Evolutionary conservation across 169 alveolate genomes (phyloP), one percentile per base, ranked within the genome.

Genomic region (Cyclospora cayetanensis): DNA sequence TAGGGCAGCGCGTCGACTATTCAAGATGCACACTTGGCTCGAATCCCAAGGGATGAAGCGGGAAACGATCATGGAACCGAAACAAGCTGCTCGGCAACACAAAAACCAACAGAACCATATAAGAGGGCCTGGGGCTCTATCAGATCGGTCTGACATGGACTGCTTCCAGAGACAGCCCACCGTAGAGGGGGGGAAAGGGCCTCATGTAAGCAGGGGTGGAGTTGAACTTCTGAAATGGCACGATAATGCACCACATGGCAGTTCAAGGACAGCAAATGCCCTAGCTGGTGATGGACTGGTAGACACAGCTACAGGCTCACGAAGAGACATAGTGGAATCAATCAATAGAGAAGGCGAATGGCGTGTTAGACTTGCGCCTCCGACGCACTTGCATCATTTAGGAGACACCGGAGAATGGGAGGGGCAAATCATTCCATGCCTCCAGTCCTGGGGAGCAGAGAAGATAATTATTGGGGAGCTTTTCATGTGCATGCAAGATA

Each of bases 391-490:
- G 72, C 37, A 50, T 1, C 35, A 46, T 7, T 27, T 46, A 63
- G 72, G 52, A 22, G 29, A 52, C 74, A 79, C 35, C 34, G 89
- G 72, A 9, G 89, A 79, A 12, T 79, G 34, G 89, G 89, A 43
- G 18, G 29, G 89, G 72, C 74, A 42, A 34, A 52, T 22, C 89
- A 79, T 79, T 31, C 89, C 89, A 2, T 68, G 72, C 2, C 89
- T 72, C 4, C 41, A 79, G 39, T 79, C 52, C 72, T 79, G 89
- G 89, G 89, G 89, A 9, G 43, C 43, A 72, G 89, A 79, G 72
- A 27, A 25, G 11, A 42, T 79, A 15, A 52, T 50, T 52, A 60
- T 79, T 39, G 74, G 72, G 3, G 89, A 79, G 22, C 52, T 79
- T 9, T 50, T 79, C 15, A 79, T 37, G 12, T 79, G 89, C 43